Evolutionary conservation across 1,284 basidiomycete genomes (phyloP).

Genomic region (Ustilago trichophora): DNA sequence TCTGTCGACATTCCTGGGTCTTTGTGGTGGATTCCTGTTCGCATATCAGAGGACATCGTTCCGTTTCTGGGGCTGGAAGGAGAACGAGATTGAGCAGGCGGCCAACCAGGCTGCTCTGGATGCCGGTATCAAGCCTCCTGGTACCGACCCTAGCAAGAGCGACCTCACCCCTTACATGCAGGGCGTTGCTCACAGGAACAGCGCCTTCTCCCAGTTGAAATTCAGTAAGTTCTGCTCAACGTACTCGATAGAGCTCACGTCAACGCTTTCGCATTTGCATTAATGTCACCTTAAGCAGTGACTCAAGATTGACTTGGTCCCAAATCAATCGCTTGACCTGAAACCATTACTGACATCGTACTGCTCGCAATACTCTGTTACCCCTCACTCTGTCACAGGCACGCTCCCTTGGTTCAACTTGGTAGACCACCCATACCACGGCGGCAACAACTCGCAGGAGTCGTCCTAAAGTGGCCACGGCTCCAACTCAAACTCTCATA

Average conservation of each 20-base stretch:
- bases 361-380: too few relatives aligned
- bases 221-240: conserved; percentile 53
- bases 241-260: too few relatives aligned
- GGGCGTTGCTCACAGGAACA: conserved; percentile 86
- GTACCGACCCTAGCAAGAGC: conserved; percentile 70
- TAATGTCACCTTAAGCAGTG: too few relatives aligned
- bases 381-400: too few relatives aligned
- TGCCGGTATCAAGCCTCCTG: conserved; percentile 43
- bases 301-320: too few relatives aligned
- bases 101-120: conserved; percentile 43
- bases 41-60: conserved; percentile 86
- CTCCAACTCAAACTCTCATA: too few relatives aligned
- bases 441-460: conserved; percentile 21
- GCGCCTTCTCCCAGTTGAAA: conserved; percentile 80
- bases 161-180: conserved; percentile 87
- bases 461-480: conserved; percentile 27
- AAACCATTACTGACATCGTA: not conserved
- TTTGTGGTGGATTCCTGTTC: conserved; percentile 85
- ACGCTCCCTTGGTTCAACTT: conserved; percentile 66
- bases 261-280: too few relatives aligned
- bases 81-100: conserved; percentile 74
- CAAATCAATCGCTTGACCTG: not conserved
- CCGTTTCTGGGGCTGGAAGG: conserved; percentile 96
- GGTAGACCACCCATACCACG: conserved; percentile 63
- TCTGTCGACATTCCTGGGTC: conserved; percentile 70